phyloP scores from a whole-genome alignment of 73 alveolate species.

The Stentor coeruleus region DNA sequence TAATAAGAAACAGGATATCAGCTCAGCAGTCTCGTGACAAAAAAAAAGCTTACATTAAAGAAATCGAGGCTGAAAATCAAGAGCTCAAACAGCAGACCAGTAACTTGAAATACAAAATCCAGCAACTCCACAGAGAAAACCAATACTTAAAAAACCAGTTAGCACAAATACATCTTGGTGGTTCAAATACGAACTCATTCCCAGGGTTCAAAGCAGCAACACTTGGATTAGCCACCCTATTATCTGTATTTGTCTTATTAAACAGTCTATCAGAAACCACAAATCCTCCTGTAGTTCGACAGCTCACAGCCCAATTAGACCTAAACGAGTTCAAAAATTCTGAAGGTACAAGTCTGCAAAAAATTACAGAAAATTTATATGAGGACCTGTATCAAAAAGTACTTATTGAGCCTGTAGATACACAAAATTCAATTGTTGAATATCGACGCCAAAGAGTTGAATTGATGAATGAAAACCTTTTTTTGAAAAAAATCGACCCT shows the following conservation, averaged over 20 bases:
- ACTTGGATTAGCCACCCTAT: neutral
- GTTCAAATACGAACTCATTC: neutral
- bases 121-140: neutral
- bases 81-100: neutral
- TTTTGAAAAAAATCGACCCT: neutral
- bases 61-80: slow-evolving; percentile 33
- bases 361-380: neutral
- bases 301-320: neutral
- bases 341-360: neutral
- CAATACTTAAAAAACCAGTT: slow-evolving; percentile 12
- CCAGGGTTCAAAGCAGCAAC: slow-evolving; percentile 8
- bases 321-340: neutral
- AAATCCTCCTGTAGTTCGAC: neutral
- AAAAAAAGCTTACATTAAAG: slow-evolving; percentile 35
- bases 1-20: slow-evolving; percentile 44
- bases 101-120: neutral
- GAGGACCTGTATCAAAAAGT: neutral
- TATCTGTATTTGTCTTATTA: neutral
- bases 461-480: neutral
- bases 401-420: neutral
- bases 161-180: slow-evolving; percentile 4
- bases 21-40: slow-evolving; percentile 42
- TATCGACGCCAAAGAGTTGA: neutral
- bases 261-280: slow-evolving; percentile 12
- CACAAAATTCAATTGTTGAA: neutral